Base-by-base conservation (phyloP, 2,329 filamentous ascomycete genomes). In the Pseudogymnoascus destructans region DNA sequence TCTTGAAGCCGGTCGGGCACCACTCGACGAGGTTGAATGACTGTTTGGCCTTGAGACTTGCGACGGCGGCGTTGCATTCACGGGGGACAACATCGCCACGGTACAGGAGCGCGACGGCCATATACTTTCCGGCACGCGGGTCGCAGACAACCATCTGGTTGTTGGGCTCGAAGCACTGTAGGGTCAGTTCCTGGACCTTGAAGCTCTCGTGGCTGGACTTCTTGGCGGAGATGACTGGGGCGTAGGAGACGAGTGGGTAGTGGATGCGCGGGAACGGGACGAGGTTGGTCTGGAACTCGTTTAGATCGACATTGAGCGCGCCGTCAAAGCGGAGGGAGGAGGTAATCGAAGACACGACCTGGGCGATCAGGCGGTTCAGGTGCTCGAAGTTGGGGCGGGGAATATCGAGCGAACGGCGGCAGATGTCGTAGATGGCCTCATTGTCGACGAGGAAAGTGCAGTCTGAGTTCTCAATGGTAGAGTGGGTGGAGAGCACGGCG, bases 81-180 rank as follows among this genome's bases (percentile, higher is more conserved):
- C 78, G 78, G 61, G 81, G 80, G 52, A 84, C 78, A 38, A 82
- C 80, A 63, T 85, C 81, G 63, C 82, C 82, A 65, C 81, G 81
- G 74, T 85, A 85, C 63, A 85, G 72, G 46, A 85, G 75, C 55
- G 79, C 80, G 27, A 83, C 79, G 62, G 82, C 82, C 82, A 85
- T 85, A 73, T 85, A 85, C 70, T 84, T 85, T 66, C 82, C 82
- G 61, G 82, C 80, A 63, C 77, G 78, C 32, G 81, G 81, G 65
- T 85, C 80, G 65, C 82, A 85, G 63, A 83, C 80, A 57, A 85
- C 82, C 82, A 85, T 85, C 71, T 85, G 81, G 73, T 84, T 84
- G 72, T 81, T 80, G 23, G 80, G 81, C 68, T 85, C 81, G 65
- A 84, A 84, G 70, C 79, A 82, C 69, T 84, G 80, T 67, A 82